Base-by-base conservation (phyloP, 164 flowering plant species). In the Annona squamosa region DNA sequence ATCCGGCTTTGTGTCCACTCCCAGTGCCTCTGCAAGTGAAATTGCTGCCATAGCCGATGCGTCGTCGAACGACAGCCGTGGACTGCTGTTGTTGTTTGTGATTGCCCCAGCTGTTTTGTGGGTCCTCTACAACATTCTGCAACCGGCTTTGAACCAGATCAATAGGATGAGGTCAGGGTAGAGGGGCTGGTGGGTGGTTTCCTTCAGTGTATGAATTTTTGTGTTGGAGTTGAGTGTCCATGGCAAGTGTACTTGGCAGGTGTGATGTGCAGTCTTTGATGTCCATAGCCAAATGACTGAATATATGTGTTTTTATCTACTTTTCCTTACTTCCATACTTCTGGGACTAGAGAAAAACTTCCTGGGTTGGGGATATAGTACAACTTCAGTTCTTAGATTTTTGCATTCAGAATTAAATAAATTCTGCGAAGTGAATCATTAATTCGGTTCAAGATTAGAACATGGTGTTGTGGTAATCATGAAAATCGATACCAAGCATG, bases 121-220 rank as follows among this genome's bases (percentile, higher is more conserved):
- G 97, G 97, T 89, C 16, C 88, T 86, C 43, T 91, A 81, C 86
- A 74, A 70, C 48, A 90, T 92, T 62, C 79, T 92, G 48, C 97
- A 92, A 68, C 97, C 94, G 12, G 99, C 97, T 74, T 72, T 94
- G 86, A 94, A 94, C 81, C 99, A 94, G 83, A 68, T 94, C 80
- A 88, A 94, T 84, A 85, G 68, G 77, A 94, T 94, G 98, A 89
- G 87, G 82, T 86, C 92, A 56, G 46, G 82, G 61, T 85, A 71
- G 81, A 6, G 17, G 6, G 65, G 44, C n/a, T 17, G 4, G 17
- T 70, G 65, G 19, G 46, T 3, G 7, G 52, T 61, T 10, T 18
- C 42, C 6, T 42, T 18, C 6, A 61, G 17, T 71, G 73, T 62
- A 17, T 59, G 63, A 3, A 9, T 62, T 71, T 71, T 62, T 59